Base-by-base conservation (phyloP, 257 asterid genomes). In the Nicotiana attenuata region DNA sequence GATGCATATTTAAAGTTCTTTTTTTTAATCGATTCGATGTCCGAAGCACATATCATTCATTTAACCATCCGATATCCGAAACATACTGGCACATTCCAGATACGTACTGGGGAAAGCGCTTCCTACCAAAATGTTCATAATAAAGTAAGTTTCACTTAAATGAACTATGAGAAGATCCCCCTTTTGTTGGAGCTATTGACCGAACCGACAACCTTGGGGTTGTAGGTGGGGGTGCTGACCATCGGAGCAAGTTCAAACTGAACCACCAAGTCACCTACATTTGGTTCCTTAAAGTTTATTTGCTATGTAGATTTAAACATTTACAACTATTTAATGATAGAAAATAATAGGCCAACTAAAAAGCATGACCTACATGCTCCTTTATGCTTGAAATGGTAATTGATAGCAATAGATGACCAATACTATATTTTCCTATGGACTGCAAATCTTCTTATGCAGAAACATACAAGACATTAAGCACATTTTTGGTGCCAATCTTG, bases 371-470 rank as follows among this genome's bases (percentile, higher is more conserved):
- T 73, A 50, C 31, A 75, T 47, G 4, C 45, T 24, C 63, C 2
- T 71, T 75, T 4, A 75, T 15, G 63, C 26, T 75, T 75, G 80
- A 15, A 5, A 50, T 7, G 63, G 80, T 75, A 24, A 53, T 17
- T 69, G 90, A 89, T 11, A 47, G 87, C 78, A 80, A 85, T 90
- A 73, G 24, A 64, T 47, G 82, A 85, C 84, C 92, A 87, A 80
- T 52, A 31, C 28, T 16, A 71, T 63, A 55, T 35, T 61, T 77
- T 82, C 65, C 75, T 24, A 55, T 24, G 45, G 1, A 79, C 33
- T 20, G 57, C 17, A 45, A 57, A 50, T 75, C 45, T 75, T 75
- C 16, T 24, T 38, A 76, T 13, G 75, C 5, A 38, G 41, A 77
- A 77, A 13, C 28, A 53, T 29, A 47, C 29, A 35, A 26, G 24